Conservation (phyloP, 441 rosid genomes). For the Euphorbia celastroides region DNA sequence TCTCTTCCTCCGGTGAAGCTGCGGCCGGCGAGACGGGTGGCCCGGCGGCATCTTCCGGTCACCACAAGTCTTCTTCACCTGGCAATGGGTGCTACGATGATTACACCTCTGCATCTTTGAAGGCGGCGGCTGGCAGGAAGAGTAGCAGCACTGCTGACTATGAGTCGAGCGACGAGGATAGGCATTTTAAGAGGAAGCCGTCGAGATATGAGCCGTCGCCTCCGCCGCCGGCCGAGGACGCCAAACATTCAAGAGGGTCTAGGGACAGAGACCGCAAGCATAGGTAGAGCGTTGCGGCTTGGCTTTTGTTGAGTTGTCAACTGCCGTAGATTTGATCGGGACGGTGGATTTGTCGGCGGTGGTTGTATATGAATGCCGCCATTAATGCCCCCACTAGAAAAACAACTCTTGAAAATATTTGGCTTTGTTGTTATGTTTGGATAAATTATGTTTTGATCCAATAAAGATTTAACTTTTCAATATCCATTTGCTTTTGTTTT, state of each 20-base stretch:
- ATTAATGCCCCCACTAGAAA: neutral
- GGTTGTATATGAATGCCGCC: too few relatives aligned
- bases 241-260: constrained; percentile 31
- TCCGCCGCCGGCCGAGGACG: constrained; percentile 38
- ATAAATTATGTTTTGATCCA: too few relatives aligned
- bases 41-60: constrained; percentile 1
- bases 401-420: neutral
- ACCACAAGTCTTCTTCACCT: constrained; percentile 18
- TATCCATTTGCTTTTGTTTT: too few relatives aligned
- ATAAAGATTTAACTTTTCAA: too few relatives aligned
- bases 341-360: neutral
- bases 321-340: neutral
- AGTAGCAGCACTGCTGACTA: constrained; percentile 37
- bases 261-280: constrained; percentile 34
- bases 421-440: neutral
- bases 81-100: constrained; percentile 32
- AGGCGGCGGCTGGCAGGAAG: constrained; percentile 30
- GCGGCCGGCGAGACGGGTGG: neutral
- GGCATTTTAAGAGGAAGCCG: constrained; percentile 92
- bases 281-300: constrained; percentile 13
- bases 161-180: constrained; percentile 83
- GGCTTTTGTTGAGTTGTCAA: neutral
- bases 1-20: constrained; percentile 16
- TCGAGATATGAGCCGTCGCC: constrained; percentile 73
- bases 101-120: constrained; percentile 30